Percentiles rank a stretch among this genome's conserved stretches.
phyloP scores from a whole-genome alignment of 495 filamentous ascomycete species.

The Aspergillus campestris region DNA sequence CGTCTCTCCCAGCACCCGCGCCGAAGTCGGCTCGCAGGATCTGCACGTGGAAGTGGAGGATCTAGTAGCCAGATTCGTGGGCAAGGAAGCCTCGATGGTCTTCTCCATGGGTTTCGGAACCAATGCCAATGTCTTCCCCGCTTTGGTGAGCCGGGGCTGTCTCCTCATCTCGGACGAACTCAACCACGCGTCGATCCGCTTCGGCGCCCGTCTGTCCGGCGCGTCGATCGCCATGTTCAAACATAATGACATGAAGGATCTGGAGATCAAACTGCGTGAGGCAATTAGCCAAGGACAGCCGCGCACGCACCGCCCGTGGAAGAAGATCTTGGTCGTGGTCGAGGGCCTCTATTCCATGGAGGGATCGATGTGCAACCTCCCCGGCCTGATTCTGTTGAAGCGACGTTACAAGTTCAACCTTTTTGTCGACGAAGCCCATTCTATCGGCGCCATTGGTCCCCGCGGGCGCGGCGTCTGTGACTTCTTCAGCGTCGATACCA shows the following conservation, averaged over 20 bases:
- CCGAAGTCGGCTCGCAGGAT: constrained; percentile 80
- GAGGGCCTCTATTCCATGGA: constrained; percentile 99
- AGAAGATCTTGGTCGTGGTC: constrained; percentile 94
- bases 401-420: constrained; percentile 93
- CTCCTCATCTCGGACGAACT: constrained; percentile 94
- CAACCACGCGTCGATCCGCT: constrained; percentile 95
- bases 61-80: constrained; percentile 80
- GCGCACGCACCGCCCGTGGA: constrained; percentile 94
- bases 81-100: constrained; percentile 89
- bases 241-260: constrained; percentile 88
- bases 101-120: constrained; percentile 99
- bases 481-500: constrained; percentile 84
- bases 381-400: constrained; percentile 75
- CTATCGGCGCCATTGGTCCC: constrained; percentile 86
- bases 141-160: constrained; percentile 82
- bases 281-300: constrained; percentile 93
- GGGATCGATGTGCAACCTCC: constrained; percentile 94
- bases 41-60: constrained; percentile 82
- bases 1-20: constrained; percentile 67
- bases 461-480: constrained; percentile 89
- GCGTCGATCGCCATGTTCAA: constrained; percentile 93
- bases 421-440: constrained; percentile 95
- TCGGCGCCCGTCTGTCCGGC: constrained; percentile 86
- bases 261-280: constrained; percentile 79
- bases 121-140: constrained; percentile 84